A percentile compares a stretch with the other conserved stretches of the same genome.
These are phyloP conservation scores for Warburgia ugandensis DNA, from an alignment of 164 flowering plant genomes.

Conservation along the genomic window DNA sequence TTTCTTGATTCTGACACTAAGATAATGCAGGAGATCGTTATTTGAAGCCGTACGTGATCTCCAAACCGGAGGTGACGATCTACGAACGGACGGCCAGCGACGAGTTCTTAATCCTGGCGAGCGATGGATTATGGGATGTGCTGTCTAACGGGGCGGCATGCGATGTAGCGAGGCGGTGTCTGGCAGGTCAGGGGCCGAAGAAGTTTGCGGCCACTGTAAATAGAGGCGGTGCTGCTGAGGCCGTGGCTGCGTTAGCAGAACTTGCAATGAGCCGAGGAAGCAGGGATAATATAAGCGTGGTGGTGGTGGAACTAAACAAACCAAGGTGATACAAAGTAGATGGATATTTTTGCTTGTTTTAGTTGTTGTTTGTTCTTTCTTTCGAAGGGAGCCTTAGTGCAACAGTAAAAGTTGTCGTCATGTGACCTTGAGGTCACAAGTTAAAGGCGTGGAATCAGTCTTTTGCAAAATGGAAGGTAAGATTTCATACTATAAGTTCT, in stretches of 20 bases:
- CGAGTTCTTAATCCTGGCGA: conserved; percentile 38
- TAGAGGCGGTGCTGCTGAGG: conserved; percentile 16
- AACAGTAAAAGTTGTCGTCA: too few relatives aligned
- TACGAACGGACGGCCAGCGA: conserved; percentile 22
- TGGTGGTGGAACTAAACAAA: conserved; percentile 39
- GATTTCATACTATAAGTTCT: too few relatives aligned
- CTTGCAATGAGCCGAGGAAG: conserved; percentile 50
- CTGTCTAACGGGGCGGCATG: conserved; percentile 37
- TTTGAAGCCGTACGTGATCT: conserved; percentile 36
- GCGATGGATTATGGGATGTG: conserved; percentile 52
- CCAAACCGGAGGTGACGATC: conserved; percentile 38
- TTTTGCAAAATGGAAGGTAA: too few relatives aligned
- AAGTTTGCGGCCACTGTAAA: too few relatives aligned
- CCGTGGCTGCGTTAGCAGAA: conserved; percentile 37
- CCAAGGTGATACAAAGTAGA: too few relatives aligned
- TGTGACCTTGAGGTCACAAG: too few relatives aligned
- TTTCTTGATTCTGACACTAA: too few relatives aligned
- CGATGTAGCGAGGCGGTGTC: conserved; percentile 25
- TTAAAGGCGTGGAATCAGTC: too few relatives aligned
- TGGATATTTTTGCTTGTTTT: too few relatives aligned
- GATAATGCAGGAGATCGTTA: conserved; percentile 39
- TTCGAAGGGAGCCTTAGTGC: too few relatives aligned
- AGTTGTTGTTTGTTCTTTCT: too few relatives aligned
- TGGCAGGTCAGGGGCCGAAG: conserved; percentile 6
- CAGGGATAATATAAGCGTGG: conserved; percentile 42